Evolutionary conservation across 768 basidiomycete genomes (phyloP).

Genomic region (Rhodotorula babjevae): DNA sequence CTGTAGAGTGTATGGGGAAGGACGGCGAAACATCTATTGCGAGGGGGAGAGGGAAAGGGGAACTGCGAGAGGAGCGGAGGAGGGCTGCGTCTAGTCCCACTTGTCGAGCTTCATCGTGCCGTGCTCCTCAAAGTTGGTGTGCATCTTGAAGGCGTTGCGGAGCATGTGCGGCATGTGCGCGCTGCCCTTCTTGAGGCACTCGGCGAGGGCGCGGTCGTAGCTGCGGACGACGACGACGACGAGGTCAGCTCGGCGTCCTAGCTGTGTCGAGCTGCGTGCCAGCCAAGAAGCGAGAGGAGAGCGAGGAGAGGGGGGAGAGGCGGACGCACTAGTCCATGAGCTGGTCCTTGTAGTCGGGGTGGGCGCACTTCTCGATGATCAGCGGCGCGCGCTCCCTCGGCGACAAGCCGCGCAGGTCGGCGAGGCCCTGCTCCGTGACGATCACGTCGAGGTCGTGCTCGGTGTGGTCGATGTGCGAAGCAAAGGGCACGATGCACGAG

Average conservation of each 20-base stretch:
- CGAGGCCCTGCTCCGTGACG: conserved; percentile 46
- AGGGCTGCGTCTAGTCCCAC: conserved; percentile 28
- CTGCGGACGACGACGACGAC: neutral
- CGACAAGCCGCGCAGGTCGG: conserved; percentile 42
- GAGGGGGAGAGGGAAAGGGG: too few species aligned
- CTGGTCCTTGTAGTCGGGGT: conserved; percentile 43
- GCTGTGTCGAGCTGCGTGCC: too few species aligned
- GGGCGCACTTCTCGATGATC: conserved; percentile 40
- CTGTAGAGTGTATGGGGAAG: too few species aligned
- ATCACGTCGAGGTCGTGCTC: conserved; percentile 39
- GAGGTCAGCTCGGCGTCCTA: neutral
- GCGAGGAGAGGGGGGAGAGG: neutral
- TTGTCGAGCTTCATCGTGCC: conserved; percentile 45
- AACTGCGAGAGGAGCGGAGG: neutral
- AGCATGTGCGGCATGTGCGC: conserved; percentile 45
- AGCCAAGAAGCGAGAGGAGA: too few species aligned
- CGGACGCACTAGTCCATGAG: conserved; percentile 35
- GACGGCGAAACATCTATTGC: neutral
- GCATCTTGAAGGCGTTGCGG: conserved; percentile 12
- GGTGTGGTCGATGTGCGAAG: conserved; percentile 43
- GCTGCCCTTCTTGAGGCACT: conserved; percentile 40
- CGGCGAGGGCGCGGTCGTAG: conserved; percentile 43
- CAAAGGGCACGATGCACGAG: conserved; percentile 45
- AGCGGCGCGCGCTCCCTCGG: conserved; percentile 43
- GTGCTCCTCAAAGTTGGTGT: conserved; percentile 34